These are phyloP conservation scores for Sparassis latifolia DNA, from an alignment of 1,284 basidiomycete genomes.

Conservation along the genomic window DNA sequence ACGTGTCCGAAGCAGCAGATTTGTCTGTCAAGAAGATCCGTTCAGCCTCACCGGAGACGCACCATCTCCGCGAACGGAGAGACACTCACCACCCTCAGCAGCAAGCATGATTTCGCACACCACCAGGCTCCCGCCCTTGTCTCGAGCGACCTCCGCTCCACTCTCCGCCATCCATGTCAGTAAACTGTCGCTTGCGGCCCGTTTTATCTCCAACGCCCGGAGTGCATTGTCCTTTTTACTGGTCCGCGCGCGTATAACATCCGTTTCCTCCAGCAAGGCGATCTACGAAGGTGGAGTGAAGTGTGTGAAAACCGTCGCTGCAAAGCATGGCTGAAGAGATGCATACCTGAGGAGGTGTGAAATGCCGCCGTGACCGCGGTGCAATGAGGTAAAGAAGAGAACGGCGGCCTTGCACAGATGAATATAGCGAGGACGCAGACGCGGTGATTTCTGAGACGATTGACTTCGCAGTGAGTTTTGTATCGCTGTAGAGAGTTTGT, in stretches of 20 bases:
- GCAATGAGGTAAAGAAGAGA: constrained; percentile 76
- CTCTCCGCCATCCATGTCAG: constrained; percentile 59
- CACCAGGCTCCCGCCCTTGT: constrained; percentile 73
- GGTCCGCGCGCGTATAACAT: constrained; percentile 54
- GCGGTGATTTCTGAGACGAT: constrained; percentile 60
- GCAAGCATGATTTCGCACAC: constrained; percentile 77
- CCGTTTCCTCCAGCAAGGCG: constrained; percentile 62
- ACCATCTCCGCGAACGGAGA: background rate
- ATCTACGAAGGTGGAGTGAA: constrained; percentile 36
- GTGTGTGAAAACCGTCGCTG: background rate
- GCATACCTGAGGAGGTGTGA: constrained; percentile 57
- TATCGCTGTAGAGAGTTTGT: constrained; percentile 52
- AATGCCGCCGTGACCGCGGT: constrained; percentile 74
- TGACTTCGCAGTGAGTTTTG: constrained; percentile 78
- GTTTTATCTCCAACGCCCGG: constrained; percentile 62
- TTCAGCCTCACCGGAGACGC: background rate
- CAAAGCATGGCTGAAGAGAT: background rate
- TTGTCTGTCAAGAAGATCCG: constrained; percentile 49
- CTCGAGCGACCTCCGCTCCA: constrained; percentile 54
- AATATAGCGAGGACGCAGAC: constrained; percentile 47
- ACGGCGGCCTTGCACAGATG: constrained; percentile 63
- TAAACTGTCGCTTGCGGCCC: constrained; percentile 64
- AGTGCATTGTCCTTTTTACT: constrained; percentile 71
- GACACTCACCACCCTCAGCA: constrained; percentile 66
- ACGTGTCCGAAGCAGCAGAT: constrained; percentile 47